Evolutionary conservation across 1,284 basidiomycete species (phyloP).

Genomic region (Ceratobasidium papillatum): DNA sequence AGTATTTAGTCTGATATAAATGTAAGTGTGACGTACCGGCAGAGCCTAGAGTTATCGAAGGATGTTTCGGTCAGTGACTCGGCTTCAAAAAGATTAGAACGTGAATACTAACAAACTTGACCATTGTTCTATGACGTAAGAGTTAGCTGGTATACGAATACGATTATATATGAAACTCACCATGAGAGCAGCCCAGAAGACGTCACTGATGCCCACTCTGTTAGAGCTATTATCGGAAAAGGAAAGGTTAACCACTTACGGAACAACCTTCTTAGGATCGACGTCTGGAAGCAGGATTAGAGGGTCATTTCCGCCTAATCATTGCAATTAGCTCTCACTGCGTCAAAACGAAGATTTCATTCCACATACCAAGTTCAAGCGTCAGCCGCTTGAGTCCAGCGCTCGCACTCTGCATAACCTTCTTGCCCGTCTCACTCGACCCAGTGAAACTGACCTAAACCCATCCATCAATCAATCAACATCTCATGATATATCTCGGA

Average conservation of each 20-base stretch:
- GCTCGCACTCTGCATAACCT: slow-evolving; percentile 60
- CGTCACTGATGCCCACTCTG: background rate
- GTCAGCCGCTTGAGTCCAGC: slow-evolving; percentile 70
- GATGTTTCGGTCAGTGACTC: background rate
- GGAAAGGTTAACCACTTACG: background rate
- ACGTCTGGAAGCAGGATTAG: slow-evolving; percentile 57
- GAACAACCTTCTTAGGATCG: slow-evolving; percentile 70
- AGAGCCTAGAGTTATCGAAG: background rate
- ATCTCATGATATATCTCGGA: no score
- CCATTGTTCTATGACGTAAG: slow-evolving; percentile 14
- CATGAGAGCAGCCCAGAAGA: slow-evolving; percentile 21
- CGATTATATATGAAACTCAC: slow-evolving; percentile 35
- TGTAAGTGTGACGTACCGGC: slow-evolving; percentile 1
- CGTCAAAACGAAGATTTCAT: no score
- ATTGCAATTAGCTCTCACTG: no score
- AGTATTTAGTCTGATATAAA: background rate
- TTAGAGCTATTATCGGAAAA: background rate
- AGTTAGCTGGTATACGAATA: background rate
- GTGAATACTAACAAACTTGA: slow-evolving; percentile 12
- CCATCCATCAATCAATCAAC: slow-evolving; percentile 41
- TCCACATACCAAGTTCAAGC: slow-evolving; percentile 69
- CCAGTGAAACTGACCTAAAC: slow-evolving; percentile 55
- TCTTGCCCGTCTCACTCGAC: slow-evolving; percentile 59
- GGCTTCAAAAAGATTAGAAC: background rate
- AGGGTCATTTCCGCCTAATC: slow-evolving; percentile 61